These are phyloP conservation scores for Aspergillus persii DNA, from an alignment of 2,329 filamentous ascomycete species.

Conservation along the genomic window DNA sequence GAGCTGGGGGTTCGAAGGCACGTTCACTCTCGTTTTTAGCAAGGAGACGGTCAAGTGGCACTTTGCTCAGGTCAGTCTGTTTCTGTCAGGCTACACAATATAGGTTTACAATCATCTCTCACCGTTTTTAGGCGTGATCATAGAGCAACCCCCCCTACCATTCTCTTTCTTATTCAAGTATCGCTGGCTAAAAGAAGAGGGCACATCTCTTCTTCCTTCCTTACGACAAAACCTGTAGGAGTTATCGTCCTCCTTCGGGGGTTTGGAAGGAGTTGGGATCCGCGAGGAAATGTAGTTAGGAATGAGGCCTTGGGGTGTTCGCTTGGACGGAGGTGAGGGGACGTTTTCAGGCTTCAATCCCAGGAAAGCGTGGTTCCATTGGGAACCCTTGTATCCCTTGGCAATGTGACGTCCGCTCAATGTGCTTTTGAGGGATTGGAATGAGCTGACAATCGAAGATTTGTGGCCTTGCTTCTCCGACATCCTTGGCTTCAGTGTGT, in stretches of 20 bases:
- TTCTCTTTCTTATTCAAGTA: not conserved
- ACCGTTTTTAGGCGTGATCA: not conserved
- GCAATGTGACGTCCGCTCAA: slow-evolving; percentile 7
- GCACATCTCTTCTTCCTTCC: slow-evolving; percentile 15
- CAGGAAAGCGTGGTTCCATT: not conserved
- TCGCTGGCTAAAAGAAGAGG: slow-evolving; percentile 11
- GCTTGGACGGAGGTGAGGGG: slow-evolving; percentile 1
- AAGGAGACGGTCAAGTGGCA: too few relatives aligned
- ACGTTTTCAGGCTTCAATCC: not conserved
- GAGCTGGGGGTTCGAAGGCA: not conserved
- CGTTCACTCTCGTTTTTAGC: too few relatives aligned
- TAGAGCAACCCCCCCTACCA: not conserved
- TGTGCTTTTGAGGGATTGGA: slow-evolving; percentile 21
- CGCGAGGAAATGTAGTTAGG: slow-evolving; percentile 6
- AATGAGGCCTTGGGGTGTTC: not conserved
- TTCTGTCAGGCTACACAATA: not conserved
- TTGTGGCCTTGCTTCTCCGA: slow-evolving; percentile 12
- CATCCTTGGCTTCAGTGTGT: slow-evolving; percentile 4
- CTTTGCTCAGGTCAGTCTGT: not conserved
- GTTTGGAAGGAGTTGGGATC: slow-evolving; percentile 13
- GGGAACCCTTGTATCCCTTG: not conserved
- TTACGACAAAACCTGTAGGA: slow-evolving; percentile 14
- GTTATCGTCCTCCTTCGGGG: slow-evolving; percentile 7
- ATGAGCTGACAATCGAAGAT: slow-evolving; percentile 14
- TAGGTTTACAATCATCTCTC: not conserved